Base-by-base conservation (phyloP, 164 flowering plant species). In the Echeveria elegans region DNA sequence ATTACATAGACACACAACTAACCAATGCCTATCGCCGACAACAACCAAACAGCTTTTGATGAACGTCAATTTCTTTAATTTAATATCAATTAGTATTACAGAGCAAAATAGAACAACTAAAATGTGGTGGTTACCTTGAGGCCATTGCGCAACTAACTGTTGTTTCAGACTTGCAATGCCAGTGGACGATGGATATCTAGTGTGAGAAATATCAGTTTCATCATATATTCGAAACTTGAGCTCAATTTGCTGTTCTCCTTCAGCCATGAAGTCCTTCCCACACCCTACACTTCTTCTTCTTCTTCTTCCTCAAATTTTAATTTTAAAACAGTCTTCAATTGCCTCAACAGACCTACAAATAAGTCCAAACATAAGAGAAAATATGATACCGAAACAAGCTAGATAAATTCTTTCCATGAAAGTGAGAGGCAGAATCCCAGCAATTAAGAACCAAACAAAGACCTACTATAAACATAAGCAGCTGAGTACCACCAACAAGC, bases 221-320 rank as follows among this genome's bases (percentile, higher is more conserved):
- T 79, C 84, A 58, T 52, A 81, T 12, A 81, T 75, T 0, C 84
- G 78, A 31, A 81, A 81, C 64, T 83, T 81, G 63, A 83, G 80
- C 61, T 83, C 83, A 18, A 83, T 67, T 24, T 50, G 45, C 26
- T 72, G 77, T 59, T 75, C 78, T 69, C 72, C 76, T 62, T 74
- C 82, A 34, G 79, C 77, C 86, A 81, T 83, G 38, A 53, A 61
- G 64, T 38, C n/a, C 65, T 47, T 66, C 41, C 71, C 45, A 60
- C 53, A 53, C 19, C 23, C 34, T 37, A 1, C n/a, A 28, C 32
- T 30, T 30, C 8, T 28, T 23, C 34, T 32, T 32, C 31, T n/a
- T n/a, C n/a, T n/a, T n/a, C n/a, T 61, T n/a, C 30, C 18, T n/a
- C 36, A 61, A 28, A 29, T 5, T 30, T 23, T 5, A 58, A 21